These are phyloP conservation scores for Astraeus odoratus DNA, from an alignment of 768 basidiomycete genomes.

Conservation along the genomic window DNA sequence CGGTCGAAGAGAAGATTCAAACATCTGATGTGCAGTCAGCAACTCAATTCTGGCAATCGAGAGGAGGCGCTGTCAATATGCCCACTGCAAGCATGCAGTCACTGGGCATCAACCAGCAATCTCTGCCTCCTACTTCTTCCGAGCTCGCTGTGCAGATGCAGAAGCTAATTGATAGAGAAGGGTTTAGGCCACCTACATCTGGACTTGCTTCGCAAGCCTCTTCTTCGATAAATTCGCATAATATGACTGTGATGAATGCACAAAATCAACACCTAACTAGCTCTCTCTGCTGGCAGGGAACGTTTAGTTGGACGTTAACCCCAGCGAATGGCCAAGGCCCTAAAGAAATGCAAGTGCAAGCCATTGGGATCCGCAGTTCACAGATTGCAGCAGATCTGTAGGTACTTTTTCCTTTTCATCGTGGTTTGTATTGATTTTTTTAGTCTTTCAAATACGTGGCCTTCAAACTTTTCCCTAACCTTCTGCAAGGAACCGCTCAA, in stretches of 20 bases:
- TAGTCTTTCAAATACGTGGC: conserved; percentile 53
- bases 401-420: conserved; percentile 11
- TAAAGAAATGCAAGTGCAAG: conserved; percentile 34
- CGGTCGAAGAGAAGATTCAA: conserved; percentile 15
- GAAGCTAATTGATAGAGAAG: conserved; percentile 42
- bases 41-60: conserved; percentile 24
- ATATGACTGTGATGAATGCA: conserved; percentile 1
- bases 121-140: conserved; percentile 6
- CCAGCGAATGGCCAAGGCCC: conserved; percentile 30
- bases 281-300: conserved; percentile 38
- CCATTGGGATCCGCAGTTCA: conserved; percentile 16
- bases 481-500: conserved; percentile 37
- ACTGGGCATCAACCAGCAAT: conserved; percentile 12
- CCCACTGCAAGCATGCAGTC: conserved; percentile 6
- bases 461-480: conserved; percentile 34
- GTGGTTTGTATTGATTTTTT: not conserved
- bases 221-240: conserved; percentile 13
- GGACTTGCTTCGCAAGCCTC: conserved; percentile 11
- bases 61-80: conserved; percentile 12
- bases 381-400: conserved; percentile 28
- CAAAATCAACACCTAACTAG: conserved; percentile 4
- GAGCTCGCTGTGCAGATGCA: conserved; percentile 38
- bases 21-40: conserved; percentile 20
- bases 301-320: conserved; percentile 35
- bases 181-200: conserved; percentile 19